Evolutionary conservation across 2,329 filamentous ascomycete genomes (phyloP), one percentile per base, ranked within the genome.

Genomic region (Cladosporium sphaerospermum): DNA sequence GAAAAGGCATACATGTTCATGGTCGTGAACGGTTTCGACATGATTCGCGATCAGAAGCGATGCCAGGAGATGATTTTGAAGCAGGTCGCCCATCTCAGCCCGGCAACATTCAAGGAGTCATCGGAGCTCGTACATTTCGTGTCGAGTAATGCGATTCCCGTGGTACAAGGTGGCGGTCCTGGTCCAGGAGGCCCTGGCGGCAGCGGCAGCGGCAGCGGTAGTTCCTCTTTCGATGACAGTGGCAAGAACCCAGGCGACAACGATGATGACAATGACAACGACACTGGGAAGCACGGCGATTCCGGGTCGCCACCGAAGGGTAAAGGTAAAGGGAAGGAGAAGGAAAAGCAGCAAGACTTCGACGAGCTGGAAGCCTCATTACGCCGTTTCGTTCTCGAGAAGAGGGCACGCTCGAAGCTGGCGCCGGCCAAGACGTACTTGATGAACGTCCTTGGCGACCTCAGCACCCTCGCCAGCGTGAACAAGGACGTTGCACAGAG

Each of bases 1-100:
- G 93, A 99, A 67, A 99, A 99, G 72, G 92, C 93, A 0, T 99
- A 99, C 67, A 91, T 99, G 57, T 99, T 99, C 70, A 95, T 99
- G 70, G 93, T 99, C 11, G 93, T 99, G 60, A 99, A 99, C 67
- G 91, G 92, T 14, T 99, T 90, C 64, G 93, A 99, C 71, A 86
- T 87, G 56, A 97, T 99, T 63, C 81, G 86, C 58, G 91, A 97
- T 70, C 93, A 96, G 74, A 79, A 89, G 55, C 80, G 92, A 55
- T 97, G 92, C 69, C 82, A 96, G 69, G 89, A 93, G 66, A 88
- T 89, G 82, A 93, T 99, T 46, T 70, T 99, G 55, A 90, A 96
- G 62, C 92, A 97, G 70, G 85, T 99, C 13, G 78, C 81, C 45
- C 83, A 83, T 23, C 78, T 99, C n/a, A 97, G 92, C 65, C 93